Base-by-base conservation (phyloP, 2,329 filamentous ascomycete genomes). In the Pseudogymnoascus pannorum region DNA sequence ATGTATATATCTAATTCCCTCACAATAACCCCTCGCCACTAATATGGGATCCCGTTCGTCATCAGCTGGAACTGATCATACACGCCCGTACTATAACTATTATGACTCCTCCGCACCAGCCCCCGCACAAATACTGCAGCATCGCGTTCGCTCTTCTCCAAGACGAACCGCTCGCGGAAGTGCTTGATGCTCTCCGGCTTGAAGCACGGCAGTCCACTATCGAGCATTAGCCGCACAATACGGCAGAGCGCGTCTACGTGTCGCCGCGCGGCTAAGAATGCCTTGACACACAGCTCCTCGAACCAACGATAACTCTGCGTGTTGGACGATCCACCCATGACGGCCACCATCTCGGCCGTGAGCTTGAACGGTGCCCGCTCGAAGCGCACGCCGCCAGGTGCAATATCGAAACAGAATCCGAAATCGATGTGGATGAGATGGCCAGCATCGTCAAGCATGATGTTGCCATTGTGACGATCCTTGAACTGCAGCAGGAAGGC, bases 381-480 rank as follows among this genome's bases (percentile, higher is more conserved):
- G 72, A 99, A 99, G 68, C 92, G 93, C 71, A 99, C 92, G 63
- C 95, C 94, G 57, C 94, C 94, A 0, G 94, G 94, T 1, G 92
- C 94, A 68, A 99, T 97, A 72, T 99, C 95, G 76, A 99, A 99
- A 77, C 93, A 97, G 82, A 99, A 99, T 8, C 94, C 94, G 71
- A 99, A 99, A 74, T 99, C 94, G 68, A 99, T 97, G 78, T 99
- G 94, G 60, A 99, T 84, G 70, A 99, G 96, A 75, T 99, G 94
- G 3, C 95, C 94, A 0, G 89, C 90, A 70, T 97, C 93, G 73
- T 99, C 93, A 65, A 99, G 87, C 95, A 99, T 99, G 79, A 99
- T 99, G 79, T 99, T 99, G 64, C 94, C 94, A 74, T 99, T 99
- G 78, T 99, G 94, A 2, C 94, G 87, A 73, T 99, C 94, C 75